Evolutionary conservation across 2,329 filamentous ascomycete genomes (phyloP).

Genomic region (Ceratocystis huliohia): DNA sequence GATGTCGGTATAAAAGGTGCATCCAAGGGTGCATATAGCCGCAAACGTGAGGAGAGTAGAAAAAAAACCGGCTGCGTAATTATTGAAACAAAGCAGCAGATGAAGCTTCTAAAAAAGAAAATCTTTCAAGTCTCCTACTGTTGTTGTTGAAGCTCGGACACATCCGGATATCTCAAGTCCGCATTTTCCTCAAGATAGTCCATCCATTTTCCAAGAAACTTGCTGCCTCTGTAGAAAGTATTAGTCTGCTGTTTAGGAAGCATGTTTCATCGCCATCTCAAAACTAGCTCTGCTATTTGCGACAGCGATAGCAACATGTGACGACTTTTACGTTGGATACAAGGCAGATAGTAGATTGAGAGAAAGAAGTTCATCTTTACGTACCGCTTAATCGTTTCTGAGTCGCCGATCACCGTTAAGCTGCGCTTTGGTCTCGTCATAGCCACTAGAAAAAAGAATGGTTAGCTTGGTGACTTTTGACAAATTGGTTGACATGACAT

Average conservation of each 20-base stretch:
- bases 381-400: slow-evolving; percentile 80
- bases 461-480: slow-evolving; percentile 1
- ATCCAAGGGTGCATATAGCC: not conserved
- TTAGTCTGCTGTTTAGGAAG: not conserved
- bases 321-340: not conserved
- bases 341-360: not conserved
- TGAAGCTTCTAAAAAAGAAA: not conserved
- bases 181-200: slow-evolving; percentile 76
- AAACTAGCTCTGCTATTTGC: not conserved
- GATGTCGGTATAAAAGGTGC: slow-evolving; percentile 1
- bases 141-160: slow-evolving; percentile 30
- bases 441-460: slow-evolving; percentile 56
- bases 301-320: not conserved
- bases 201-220: slow-evolving; percentile 86
- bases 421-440: slow-evolving; percentile 93
- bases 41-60: not conserved
- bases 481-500: not conserved
- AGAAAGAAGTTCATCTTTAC: slow-evolving; percentile 29
- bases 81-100: not conserved
- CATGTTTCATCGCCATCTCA: slow-evolving; percentile 4
- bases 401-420: slow-evolving; percentile 82
- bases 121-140: not conserved
- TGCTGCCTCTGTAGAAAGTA: slow-evolving; percentile 51
- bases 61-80: not conserved
- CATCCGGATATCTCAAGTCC: slow-evolving; percentile 77